phyloP scores from a whole-genome alignment of 306 rosid species.

The Vigna radiata region DNA sequence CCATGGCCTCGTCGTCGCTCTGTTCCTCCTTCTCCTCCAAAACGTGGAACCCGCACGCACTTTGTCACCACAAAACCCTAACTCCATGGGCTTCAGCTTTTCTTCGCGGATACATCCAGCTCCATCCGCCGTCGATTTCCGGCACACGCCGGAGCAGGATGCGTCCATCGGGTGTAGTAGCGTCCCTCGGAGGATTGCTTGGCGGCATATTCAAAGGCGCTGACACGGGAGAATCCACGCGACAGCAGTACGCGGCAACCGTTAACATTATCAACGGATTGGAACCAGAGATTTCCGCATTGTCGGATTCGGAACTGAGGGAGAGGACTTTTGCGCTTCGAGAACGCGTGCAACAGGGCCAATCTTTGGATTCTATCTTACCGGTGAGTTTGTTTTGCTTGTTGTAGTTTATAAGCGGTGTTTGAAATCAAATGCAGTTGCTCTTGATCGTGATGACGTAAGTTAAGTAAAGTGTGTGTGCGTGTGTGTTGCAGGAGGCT shows the following conservation, averaged over 20 bases:
- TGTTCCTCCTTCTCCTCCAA: constrained; percentile 55
- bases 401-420: background rate
- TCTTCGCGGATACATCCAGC: constrained; percentile 44
- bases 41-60: constrained; percentile 32
- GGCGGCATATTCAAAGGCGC: constrained; percentile 84
- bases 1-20: constrained; percentile 65
- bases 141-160: constrained; percentile 43
- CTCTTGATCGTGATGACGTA: constrained; percentile 34
- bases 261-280: constrained; percentile 66
- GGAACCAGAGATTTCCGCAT: constrained; percentile 68
- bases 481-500: constrained; percentile 69
- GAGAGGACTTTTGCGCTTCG: constrained; percentile 66
- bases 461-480: background rate
- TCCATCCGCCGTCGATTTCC: constrained; percentile 31
- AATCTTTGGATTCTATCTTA: constrained; percentile 84
- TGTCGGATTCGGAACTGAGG: constrained; percentile 86
- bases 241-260: constrained; percentile 76
- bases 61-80: constrained; percentile 45
- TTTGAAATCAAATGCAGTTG: constrained; percentile 29
- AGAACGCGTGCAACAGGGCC: constrained; percentile 75
- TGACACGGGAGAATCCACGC: constrained; percentile 87
- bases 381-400: constrained; percentile 53
- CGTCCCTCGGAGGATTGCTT: constrained; percentile 84
- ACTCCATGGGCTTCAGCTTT: constrained; percentile 50
- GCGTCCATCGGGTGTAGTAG: constrained; percentile 50